Conservation (phyloP, 371 early-diverging fungal genomes). For the Rhizomucor miehei region DNA sequence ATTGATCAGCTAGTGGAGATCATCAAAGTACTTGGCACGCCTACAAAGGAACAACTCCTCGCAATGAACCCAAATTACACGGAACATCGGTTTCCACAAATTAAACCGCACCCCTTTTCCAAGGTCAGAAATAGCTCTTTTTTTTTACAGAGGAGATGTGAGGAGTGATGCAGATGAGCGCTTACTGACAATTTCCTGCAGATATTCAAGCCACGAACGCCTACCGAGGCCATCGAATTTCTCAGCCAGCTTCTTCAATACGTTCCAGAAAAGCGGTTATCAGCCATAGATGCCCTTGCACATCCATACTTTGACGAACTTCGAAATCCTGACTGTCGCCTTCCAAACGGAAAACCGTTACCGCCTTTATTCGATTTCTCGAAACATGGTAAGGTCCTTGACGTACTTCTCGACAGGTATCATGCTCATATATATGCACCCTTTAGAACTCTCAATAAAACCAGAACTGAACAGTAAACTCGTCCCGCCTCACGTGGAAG, state of each 20-base stretch:
- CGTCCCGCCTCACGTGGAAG: conserved; percentile 62
- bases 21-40: conserved; percentile 99
- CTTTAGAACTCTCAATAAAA: conserved; percentile 48
- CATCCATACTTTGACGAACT: conserved; percentile 98
- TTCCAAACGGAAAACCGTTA: conserved; percentile 77
- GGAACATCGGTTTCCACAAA: conserved; percentile 97
- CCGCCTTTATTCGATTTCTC: conserved; percentile 93
- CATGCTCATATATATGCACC: background rate
- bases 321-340: conserved; percentile 76
- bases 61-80: conserved; percentile 97
- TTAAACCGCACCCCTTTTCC: conserved; percentile 87
- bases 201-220: conserved; percentile 82
- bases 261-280: conserved; percentile 88
- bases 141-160: background rate
- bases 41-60: conserved; percentile 92
- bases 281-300: conserved; percentile 92
- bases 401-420: background rate
- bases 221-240: conserved; percentile 88
- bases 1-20: conserved; percentile 99
- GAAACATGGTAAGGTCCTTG: conserved; percentile 58
- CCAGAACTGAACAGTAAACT: conserved; percentile 53
- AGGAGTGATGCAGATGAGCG: background rate
- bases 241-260: conserved; percentile 90
- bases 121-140: conserved; percentile 37
- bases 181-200: conserved; percentile 13